Conservation (phyloP, 768 basidiomycete species). For the Boletus reticulatus region DNA sequence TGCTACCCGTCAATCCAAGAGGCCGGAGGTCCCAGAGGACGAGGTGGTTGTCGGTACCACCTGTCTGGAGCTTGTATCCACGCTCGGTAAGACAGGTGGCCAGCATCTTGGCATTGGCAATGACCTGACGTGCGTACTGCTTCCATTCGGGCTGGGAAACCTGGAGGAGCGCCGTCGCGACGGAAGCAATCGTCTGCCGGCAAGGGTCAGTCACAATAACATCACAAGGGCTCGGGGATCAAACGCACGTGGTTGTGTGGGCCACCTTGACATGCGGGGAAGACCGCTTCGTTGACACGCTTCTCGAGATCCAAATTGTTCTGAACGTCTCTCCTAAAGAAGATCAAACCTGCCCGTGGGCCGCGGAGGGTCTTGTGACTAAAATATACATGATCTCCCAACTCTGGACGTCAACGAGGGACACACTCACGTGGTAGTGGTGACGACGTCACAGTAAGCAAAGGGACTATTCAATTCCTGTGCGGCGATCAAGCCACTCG, state of each 20-base stretch:
- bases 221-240: not conserved
- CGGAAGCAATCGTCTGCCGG: constrained; percentile 85
- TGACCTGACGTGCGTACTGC: constrained; percentile 91
- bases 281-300: constrained; percentile 96
- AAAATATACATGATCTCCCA: not conserved
- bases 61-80: constrained; percentile 96
- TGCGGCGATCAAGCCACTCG: constrained; percentile 91
- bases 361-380: constrained; percentile 99
- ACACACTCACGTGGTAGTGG: constrained; percentile 82
- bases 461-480: constrained; percentile 90
- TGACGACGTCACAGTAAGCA: constrained; percentile 95
- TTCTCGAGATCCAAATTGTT: constrained; percentile 86
- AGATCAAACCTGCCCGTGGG: constrained; percentile 95
- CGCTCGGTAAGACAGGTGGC: constrained; percentile 66
- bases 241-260: constrained; percentile 91
- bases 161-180: constrained; percentile 92
- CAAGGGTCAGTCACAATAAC: not conserved
- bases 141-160: constrained; percentile 88
- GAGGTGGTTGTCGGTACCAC: constrained; percentile 96
- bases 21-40: constrained; percentile 98
- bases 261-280: constrained; percentile 99
- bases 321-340: constrained; percentile 93
- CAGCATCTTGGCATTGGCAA: constrained; percentile 81
- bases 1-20: constrained; percentile 93
- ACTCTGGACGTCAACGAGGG: not conserved